Evolutionary conservation across 768 basidiomycete species (phyloP).

Genomic region (Termitomyces sp.): DNA sequence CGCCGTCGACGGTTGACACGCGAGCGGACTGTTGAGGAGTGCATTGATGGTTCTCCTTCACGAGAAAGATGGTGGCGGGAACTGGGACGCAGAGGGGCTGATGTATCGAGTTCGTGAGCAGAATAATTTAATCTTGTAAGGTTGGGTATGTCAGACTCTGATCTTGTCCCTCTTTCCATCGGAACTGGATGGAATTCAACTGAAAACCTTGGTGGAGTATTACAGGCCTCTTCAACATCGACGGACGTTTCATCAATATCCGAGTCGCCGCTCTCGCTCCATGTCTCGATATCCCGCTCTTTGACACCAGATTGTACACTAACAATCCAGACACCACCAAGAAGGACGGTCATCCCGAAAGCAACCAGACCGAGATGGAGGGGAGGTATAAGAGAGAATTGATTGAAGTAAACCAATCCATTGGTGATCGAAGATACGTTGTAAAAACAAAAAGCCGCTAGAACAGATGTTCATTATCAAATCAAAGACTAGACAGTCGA

Average conservation of each 20-base stretch:
- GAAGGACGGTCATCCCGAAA: constrained; percentile 71
- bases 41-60: not conserved
- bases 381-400: constrained; percentile 66
- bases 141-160: constrained; percentile 24
- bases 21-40: not conserved
- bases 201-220: not conserved
- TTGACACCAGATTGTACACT: constrained; percentile 66
- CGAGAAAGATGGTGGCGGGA: not conserved
- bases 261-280: constrained; percentile 39
- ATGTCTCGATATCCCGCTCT: constrained; percentile 42
- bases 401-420: constrained; percentile 86
- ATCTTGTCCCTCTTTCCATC: constrained; percentile 29
- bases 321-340: constrained; percentile 89
- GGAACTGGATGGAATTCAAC: constrained; percentile 17
- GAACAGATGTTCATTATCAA: constrained; percentile 7
- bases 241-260: constrained; percentile 23
- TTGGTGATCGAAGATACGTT: constrained; percentile 91
- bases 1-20: constrained; percentile 4
- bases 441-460: constrained; percentile 93
- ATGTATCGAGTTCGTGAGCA: not conserved
- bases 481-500: constrained; percentile 1
- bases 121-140: not conserved
- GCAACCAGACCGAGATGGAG: constrained; percentile 73
- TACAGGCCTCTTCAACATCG: not conserved
- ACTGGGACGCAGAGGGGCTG: not conserved